phyloP scores from a whole-genome alignment of 78 protist species.

The Trichosphaerium sp. region DNA sequence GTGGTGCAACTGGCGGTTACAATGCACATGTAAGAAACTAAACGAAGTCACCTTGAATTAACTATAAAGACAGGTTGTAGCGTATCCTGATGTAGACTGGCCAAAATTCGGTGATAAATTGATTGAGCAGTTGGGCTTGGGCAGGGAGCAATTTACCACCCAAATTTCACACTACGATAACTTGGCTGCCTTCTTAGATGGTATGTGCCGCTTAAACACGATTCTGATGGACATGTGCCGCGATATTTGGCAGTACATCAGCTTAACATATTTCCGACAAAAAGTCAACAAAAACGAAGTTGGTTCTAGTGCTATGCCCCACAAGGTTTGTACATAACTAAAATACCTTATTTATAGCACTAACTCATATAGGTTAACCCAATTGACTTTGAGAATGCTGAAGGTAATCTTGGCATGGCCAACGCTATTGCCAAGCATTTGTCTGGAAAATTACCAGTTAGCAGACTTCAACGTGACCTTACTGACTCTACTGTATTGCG shows the following conservation, averaged over 20 bases:
- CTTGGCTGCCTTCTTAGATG: constrained; percentile 52
- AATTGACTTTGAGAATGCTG: constrained; percentile 88
- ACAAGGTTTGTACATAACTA: no score
- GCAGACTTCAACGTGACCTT: constrained; percentile 79
- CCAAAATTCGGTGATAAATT: not conserved
- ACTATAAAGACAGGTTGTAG: constrained; percentile 18
- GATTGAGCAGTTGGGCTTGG: constrained; percentile 27
- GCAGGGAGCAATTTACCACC: constrained; percentile 56
- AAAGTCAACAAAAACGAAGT: constrained; percentile 63
- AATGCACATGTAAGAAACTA: constrained; percentile 55
- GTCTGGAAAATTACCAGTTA: constrained; percentile 65
- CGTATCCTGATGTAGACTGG: constrained; percentile 64
- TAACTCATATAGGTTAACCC: constrained; percentile 59
- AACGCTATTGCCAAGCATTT: constrained; percentile 70
- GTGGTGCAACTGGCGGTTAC: constrained; percentile 76
- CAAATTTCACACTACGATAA: constrained; percentile 82
- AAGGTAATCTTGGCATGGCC: constrained; percentile 87
- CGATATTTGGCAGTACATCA: constrained; percentile 75
- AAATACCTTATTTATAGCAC: no score
- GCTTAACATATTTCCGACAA: constrained; percentile 67
- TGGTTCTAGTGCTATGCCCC: constrained; percentile 86
- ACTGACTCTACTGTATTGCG: constrained; percentile 76
- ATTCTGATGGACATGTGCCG: constrained; percentile 62
- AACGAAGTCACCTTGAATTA: not conserved
- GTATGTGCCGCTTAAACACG: constrained; percentile 55